Conservation (phyloP, 192 early-diverging fungal genomes). For the Umbelopsis sp. region DNA sequence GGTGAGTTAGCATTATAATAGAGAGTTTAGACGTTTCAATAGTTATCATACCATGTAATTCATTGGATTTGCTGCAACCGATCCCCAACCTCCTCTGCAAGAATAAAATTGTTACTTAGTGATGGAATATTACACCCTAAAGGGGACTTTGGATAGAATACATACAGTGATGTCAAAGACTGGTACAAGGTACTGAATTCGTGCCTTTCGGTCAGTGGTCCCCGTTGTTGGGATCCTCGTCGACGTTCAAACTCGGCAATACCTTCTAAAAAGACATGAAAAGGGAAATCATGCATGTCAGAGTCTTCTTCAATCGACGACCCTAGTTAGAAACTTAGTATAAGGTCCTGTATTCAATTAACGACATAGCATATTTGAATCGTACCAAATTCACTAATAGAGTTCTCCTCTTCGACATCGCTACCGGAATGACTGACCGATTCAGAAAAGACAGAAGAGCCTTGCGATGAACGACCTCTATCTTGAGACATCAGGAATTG, state of each 20-base stretch:
- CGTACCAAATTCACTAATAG: not conserved
- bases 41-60: conserved; percentile 4
- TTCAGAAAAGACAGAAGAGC: not conserved
- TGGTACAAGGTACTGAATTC: not conserved
- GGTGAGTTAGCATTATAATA: not conserved
- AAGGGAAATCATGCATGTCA: too few species aligned
- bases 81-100: not conserved
- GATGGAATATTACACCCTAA: not conserved
- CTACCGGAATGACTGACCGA: not conserved
- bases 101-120: not conserved
- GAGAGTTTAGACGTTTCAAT: too few species aligned
- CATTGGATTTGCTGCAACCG: conserved; percentile 1
- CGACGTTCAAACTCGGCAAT: not conserved
- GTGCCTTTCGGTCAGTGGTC: not conserved
- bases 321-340: too few species aligned
- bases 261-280: not conserved
- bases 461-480: not conserved
- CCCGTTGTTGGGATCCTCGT: not conserved
- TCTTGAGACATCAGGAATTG: not conserved
- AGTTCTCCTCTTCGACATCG: not conserved
- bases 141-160: not conserved
- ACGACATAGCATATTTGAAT: not conserved
- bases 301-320: too few species aligned
- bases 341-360: too few species aligned
- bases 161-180: not conserved